Evolutionary conservation across 805 yeast genomes (phyloP).

Genomic region (Saccharomycopsis sp.): DNA sequence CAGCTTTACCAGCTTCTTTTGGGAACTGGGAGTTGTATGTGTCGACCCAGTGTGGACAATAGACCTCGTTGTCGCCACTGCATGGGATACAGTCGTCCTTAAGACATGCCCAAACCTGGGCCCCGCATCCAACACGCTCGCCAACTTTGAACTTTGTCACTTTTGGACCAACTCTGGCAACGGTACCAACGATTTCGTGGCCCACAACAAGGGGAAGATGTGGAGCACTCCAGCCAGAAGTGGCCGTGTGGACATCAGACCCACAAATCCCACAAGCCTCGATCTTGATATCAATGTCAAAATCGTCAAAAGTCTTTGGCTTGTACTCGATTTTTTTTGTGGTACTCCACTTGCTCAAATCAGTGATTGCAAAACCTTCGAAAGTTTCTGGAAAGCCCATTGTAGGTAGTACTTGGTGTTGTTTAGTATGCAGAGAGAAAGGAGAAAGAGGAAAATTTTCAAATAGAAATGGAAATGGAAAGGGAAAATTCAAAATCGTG

Average conservation of each 20-base stretch:
- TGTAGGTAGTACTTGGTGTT: too few species aligned
- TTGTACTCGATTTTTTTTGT: constrained; percentile 26
- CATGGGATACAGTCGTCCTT: constrained; percentile 29
- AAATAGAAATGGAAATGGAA: too few species aligned
- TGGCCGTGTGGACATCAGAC: constrained; percentile 32
- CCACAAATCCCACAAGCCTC: constrained; percentile 65
- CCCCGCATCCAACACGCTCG: constrained; percentile 40
- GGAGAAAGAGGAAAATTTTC: too few species aligned
- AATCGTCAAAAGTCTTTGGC: constrained; percentile 33
- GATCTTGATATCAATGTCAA: constrained; percentile 45
- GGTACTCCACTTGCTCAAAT: constrained; percentile 27
- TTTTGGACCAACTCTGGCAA: constrained; percentile 27
- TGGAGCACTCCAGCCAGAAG: constrained; percentile 26
- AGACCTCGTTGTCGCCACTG: constrained; percentile 32
- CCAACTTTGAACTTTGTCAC: constrained; percentile 32
- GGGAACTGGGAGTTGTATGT: constrained; percentile 30
- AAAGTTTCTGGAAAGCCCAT: constrained; percentile 32
- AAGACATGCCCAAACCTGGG: constrained; percentile 33
- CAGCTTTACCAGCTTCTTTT: constrained; percentile 24
- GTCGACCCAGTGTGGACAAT: constrained; percentile 30
- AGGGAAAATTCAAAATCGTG: too few species aligned
- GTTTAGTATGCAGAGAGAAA: too few species aligned
- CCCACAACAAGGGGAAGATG: constrained; percentile 25
- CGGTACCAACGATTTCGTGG: constrained; percentile 27
- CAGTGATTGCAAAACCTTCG: constrained; percentile 32